phyloP scores from a whole-genome alignment of 2,329 filamentous ascomycete genomes.

The Dactylellina leptospora region DNA sequence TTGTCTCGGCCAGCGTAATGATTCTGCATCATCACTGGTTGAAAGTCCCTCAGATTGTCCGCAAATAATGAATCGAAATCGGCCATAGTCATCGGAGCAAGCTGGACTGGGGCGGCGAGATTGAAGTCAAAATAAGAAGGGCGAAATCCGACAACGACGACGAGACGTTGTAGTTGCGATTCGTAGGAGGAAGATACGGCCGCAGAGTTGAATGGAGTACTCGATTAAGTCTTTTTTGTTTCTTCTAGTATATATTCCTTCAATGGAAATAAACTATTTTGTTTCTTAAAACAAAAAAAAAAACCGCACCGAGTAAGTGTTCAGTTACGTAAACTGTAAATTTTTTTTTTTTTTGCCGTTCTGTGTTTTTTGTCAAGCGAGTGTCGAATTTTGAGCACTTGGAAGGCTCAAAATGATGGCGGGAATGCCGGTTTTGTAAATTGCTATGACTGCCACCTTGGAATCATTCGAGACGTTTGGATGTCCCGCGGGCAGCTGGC shows the following conservation, averaged over 20 bases:
- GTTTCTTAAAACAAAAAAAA: no score
- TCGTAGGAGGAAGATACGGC: background rate
- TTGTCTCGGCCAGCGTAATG: constrained; percentile 39
- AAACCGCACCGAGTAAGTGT: background rate
- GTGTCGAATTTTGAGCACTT: constrained; percentile 43
- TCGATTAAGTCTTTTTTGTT: background rate
- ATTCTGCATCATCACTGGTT: constrained; percentile 50
- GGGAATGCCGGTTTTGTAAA: constrained; percentile 45
- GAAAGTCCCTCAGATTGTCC: constrained; percentile 50
- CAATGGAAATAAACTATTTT: background rate
- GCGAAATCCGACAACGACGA: background rate
- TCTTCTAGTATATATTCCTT: background rate
- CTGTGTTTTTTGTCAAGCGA: constrained; percentile 35
- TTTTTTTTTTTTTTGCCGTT: background rate
- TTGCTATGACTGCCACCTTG: constrained; percentile 40
- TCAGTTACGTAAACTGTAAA: background rate
- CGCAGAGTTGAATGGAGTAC: background rate
- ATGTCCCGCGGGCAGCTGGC: constrained; percentile 41
- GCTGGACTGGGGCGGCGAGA: no score
- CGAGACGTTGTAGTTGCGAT: background rate
- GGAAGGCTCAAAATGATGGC: constrained; percentile 28
- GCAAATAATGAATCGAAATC: constrained; percentile 49
- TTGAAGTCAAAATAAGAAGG: background rate
- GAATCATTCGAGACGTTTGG: constrained; percentile 39
- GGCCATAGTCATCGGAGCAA: constrained; percentile 48